A percentile compares a stretch with the other conserved stretches of the same genome.
Conservation (phyloP, 305 asterid species). For the Plantago coronopus region DNA sequence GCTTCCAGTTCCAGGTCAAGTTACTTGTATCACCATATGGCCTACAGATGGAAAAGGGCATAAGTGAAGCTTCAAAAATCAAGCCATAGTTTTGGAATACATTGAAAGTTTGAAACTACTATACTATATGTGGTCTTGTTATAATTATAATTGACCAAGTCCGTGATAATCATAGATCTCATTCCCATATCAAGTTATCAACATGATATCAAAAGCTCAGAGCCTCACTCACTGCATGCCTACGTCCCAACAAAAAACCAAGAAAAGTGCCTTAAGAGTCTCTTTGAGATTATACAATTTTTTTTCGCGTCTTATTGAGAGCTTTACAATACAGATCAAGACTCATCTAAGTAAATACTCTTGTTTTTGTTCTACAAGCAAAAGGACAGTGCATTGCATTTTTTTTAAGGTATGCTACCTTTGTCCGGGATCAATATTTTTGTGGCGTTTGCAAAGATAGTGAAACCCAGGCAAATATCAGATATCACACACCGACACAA, state of each 20-base stretch:
- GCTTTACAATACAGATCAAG: not conserved
- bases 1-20: slow-evolving; percentile 55
- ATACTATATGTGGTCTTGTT: not conserved
- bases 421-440: too few relatives aligned
- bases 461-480: too few relatives aligned
- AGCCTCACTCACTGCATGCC: too few relatives aligned
- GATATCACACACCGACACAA: too few relatives aligned
- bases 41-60: slow-evolving; percentile 33
- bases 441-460: too few relatives aligned
- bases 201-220: not conserved
- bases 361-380: too few relatives aligned
- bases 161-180: not conserved
- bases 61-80: slow-evolving; percentile 17
- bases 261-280: not conserved
- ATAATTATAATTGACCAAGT: not conserved
- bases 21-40: slow-evolving; percentile 55
- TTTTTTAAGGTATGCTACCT: too few relatives aligned
- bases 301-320: not conserved
- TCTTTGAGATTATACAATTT: too few relatives aligned
- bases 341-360: not conserved
- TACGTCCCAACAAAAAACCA: not conserved
- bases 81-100: not conserved
- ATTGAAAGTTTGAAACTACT: too few relatives aligned
- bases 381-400: too few relatives aligned
- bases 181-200: not conserved